These are phyloP conservation scores for Phoma sp. DNA, from an alignment of 2,329 filamentous ascomycete genomes.

Conservation along the genomic window DNA sequence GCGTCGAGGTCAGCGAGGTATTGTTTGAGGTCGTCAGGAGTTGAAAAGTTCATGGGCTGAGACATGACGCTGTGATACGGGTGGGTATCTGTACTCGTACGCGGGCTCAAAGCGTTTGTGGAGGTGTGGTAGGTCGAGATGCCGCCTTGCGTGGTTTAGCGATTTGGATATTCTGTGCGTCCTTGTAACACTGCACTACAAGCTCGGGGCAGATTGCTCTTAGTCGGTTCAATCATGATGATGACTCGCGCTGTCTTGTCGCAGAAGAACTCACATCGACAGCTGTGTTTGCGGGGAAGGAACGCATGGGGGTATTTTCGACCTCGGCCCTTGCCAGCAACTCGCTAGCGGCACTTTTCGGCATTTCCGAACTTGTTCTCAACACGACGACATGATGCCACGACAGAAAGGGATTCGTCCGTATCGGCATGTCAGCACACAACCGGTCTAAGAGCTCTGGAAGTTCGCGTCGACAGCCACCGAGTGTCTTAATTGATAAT, in stretches of 20 bases:
- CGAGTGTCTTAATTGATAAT: too few relatives aligned
- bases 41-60: constrained; percentile 53
- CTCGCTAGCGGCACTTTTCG: constrained; percentile 1
- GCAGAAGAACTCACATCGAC: neutral
- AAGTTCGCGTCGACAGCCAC: too few relatives aligned
- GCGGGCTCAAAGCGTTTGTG: neutral
- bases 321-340: constrained; percentile 8
- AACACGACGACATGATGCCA: too few relatives aligned
- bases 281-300: constrained; percentile 13
- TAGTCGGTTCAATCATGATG: constrained; percentile 30
- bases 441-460: too few relatives aligned
- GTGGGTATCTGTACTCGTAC: neutral
- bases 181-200: neutral
- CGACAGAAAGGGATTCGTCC: too few relatives aligned
- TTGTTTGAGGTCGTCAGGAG: constrained; percentile 57
- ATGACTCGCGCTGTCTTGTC: constrained; percentile 35
- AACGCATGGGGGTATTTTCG: constrained; percentile 2
- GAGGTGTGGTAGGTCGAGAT: neutral
- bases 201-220: constrained; percentile 17
- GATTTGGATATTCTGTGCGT: neutral
- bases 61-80: neutral
- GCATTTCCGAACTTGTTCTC: neutral
- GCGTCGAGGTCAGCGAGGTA: constrained; percentile 60
- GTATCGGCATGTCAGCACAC: too few relatives aligned
- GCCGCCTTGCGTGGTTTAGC: constrained; percentile 13